These are phyloP conservation scores for Penicillium sp. DNA, from an alignment of 2,329 filamentous ascomycete genomes.

Conservation along the genomic window DNA sequence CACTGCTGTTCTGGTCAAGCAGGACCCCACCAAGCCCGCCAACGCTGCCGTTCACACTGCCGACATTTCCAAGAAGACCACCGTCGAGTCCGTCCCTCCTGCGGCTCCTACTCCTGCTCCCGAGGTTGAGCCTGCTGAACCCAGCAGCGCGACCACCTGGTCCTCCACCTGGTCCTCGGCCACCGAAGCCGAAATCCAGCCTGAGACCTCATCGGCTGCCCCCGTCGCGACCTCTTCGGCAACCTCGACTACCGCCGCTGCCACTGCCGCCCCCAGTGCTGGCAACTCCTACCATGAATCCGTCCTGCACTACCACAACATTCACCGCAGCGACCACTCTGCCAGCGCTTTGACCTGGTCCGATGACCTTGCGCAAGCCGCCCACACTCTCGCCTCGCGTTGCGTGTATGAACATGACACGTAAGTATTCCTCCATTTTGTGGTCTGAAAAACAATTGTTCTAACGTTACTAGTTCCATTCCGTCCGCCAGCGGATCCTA, in stretches of 20 bases:
- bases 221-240: slow-evolving; percentile 20
- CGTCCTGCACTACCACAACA: slow-evolving; percentile 67
- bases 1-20: slow-evolving; percentile 5
- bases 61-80: slow-evolving; percentile 12
- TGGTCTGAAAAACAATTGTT: slow-evolving; percentile 28
- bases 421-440: slow-evolving; percentile 44
- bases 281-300: slow-evolving; percentile 28
- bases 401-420: slow-evolving; percentile 70
- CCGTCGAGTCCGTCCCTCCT: slow-evolving; percentile 7
- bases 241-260: slow-evolving; percentile 21
- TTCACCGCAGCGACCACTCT: slow-evolving; percentile 75
- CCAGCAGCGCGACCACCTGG: slow-evolving; percentile 12
- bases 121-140: background rate
- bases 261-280: slow-evolving; percentile 35
- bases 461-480: slow-evolving; percentile 34
- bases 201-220: slow-evolving; percentile 27
- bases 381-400: slow-evolving; percentile 52
- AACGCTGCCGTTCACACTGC: slow-evolving; percentile 3
- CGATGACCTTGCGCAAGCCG: slow-evolving; percentile 54
- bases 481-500: slow-evolving; percentile 50
- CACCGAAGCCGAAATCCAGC: slow-evolving; percentile 13
- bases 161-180: slow-evolving; percentile 9
- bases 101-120: slow-evolving; percentile 2
- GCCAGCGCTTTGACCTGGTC: slow-evolving; percentile 59
- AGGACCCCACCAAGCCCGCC: slow-evolving; percentile 6